Percentiles rank a stretch among this genome's conserved stretches.
Evolutionary conservation across 2,329 filamentous ascomycete species (phyloP).

Genomic region (Pezicula rhizophila): DNA sequence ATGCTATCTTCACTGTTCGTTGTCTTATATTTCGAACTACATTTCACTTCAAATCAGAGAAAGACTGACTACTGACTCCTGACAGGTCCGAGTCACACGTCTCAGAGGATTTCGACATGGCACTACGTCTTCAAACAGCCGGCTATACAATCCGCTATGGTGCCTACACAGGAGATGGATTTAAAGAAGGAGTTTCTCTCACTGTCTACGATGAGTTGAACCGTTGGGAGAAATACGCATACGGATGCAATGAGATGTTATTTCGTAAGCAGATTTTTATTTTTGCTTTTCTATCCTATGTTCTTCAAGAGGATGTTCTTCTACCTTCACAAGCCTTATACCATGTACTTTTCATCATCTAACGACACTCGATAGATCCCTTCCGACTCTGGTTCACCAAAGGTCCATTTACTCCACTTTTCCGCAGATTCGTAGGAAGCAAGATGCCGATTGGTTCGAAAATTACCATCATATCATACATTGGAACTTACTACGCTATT

Average conservation of each 20-base stretch:
- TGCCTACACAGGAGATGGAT: constrained; percentile 68
- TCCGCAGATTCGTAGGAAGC: constrained; percentile 66
- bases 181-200: constrained; percentile 77
- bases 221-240: constrained; percentile 83
- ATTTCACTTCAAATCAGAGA: no score
- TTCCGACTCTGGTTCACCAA: constrained; percentile 65
- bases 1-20: no score
- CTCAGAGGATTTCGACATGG: constrained; percentile 79
- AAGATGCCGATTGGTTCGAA: constrained; percentile 71
- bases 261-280: no score
- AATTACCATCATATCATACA: constrained; percentile 69
- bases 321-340: no score
- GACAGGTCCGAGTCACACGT: constrained; percentile 62
- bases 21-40: no score
- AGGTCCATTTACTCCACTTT: constrained; percentile 74
- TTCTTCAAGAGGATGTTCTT: no score
- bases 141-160: constrained; percentile 68
- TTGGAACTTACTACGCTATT: constrained; percentile 76
- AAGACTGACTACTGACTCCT: no score
- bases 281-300: constrained; percentile 58
- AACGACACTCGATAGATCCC: constrained; percentile 32
- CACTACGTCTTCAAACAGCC: constrained; percentile 64
- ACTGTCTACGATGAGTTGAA: constrained; percentile 81
- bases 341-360: no score
- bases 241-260: constrained; percentile 64